These are phyloP conservation scores for Themeda triandra DNA, from an alignment of 176 grass and related monocot species.

Conservation along the genomic window DNA sequence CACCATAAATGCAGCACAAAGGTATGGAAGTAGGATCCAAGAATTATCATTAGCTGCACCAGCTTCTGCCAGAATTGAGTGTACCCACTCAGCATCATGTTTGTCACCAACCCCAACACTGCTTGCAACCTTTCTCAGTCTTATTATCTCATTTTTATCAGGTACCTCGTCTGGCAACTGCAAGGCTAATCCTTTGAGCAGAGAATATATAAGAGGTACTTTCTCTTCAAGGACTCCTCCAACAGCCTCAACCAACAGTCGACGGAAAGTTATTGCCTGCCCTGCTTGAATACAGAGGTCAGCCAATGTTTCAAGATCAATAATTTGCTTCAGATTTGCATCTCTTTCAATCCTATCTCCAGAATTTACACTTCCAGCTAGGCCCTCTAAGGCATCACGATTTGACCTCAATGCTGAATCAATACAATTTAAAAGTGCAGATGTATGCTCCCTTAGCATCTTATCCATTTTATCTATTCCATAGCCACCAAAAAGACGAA, in stretches of 20 bases:
- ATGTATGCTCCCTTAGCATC: conserved; percentile 84
- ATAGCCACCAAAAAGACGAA: conserved; percentile 90
- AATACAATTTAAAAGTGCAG: conserved; percentile 86
- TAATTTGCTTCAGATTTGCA: conserved; percentile 86
- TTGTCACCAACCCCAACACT: conserved; percentile 72
- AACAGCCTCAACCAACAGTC: conserved; percentile 77
- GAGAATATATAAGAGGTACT: conserved; percentile 76
- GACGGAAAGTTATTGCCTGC: conserved; percentile 84
- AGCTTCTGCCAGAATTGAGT: conserved; percentile 69
- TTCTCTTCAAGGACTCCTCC: conserved; percentile 87
- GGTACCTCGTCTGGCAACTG: conserved; percentile 82
- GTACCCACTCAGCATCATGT: conserved; percentile 90
- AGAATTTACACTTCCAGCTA: conserved; percentile 80
- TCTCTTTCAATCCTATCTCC: conserved; percentile 95
- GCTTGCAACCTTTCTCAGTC: conserved; percentile 76
- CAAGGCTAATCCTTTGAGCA: conserved; percentile 65
- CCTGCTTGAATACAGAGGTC: conserved; percentile 94
- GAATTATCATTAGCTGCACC: conserved; percentile 81
- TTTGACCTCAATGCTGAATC: conserved; percentile 88
- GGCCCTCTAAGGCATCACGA: conserved; percentile 75
- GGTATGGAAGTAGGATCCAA: conserved; percentile 92
- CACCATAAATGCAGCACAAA: conserved; percentile 93
- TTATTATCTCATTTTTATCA: conserved; percentile 75
- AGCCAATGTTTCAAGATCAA: conserved; percentile 78
- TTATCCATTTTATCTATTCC: conserved; percentile 84